These are phyloP conservation scores for Stenogyne calaminthoides DNA, from an alignment of 305 asterid species.

Conservation along the genomic window DNA sequence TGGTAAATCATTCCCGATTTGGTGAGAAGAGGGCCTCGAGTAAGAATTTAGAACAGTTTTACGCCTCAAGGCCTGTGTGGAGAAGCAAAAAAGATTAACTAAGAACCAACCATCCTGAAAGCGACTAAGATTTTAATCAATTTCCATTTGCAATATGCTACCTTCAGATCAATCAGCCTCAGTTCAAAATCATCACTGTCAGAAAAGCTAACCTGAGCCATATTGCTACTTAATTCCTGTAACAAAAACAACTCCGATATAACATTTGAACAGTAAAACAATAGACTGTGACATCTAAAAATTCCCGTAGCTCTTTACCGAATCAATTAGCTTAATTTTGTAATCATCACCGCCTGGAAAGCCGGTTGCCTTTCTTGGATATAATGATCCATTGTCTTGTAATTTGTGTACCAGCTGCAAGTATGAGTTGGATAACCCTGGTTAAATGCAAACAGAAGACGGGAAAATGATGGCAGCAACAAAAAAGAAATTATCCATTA, in stretches of 20 bases:
- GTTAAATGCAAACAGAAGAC: conserved; percentile 35
- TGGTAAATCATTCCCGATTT: conserved; percentile 33
- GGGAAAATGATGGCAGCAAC: conserved; percentile 29
- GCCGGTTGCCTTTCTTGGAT: conserved; percentile 46
- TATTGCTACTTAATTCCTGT: conserved; percentile 46
- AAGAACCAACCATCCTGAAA: conserved; percentile 25
- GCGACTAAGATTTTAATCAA: conserved; percentile 26
- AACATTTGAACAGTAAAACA: conserved; percentile 24
- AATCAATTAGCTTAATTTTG: conserved; percentile 51
- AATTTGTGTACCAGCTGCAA: conserved; percentile 81
- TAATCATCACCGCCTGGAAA: conserved; percentile 58
- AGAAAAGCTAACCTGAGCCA: conserved; percentile 41
- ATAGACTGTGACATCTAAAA: conserved; percentile 8
- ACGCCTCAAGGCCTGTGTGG: conserved; percentile 39
- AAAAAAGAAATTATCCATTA: conserved; percentile 6
- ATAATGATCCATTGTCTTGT: conserved; percentile 51
- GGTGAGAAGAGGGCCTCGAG: conserved; percentile 39
- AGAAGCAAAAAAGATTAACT: conserved; percentile 26
- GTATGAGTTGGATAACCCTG: conserved; percentile 39
- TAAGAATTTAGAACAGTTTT: conserved; percentile 44
- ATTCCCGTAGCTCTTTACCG: conserved; percentile 42
- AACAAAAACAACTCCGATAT: conserved; percentile 24
- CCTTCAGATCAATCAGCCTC: conserved; percentile 50
- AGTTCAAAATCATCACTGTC: conserved; percentile 54
- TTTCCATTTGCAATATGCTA: conserved; percentile 25